A percentile compares a stretch with the other conserved stretches of the same genome.
phyloP scores from a whole-genome alignment of 352 stramenopile species.

The Phytopythium mirpurense region DNA sequence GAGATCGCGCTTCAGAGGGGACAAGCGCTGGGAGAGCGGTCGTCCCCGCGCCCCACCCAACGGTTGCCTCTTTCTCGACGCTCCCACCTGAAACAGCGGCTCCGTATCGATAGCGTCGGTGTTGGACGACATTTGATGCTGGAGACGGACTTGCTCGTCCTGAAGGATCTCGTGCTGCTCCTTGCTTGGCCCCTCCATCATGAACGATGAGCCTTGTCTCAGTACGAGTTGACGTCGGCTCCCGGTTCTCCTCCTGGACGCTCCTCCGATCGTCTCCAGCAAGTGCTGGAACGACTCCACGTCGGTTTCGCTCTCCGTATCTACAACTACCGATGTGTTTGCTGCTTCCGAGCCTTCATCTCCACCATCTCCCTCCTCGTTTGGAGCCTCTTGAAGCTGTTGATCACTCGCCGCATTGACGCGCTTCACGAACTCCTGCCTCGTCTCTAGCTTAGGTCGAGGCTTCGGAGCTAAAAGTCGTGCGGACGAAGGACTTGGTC shows the following conservation, averaged over 20 bases:
- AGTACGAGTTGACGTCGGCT: constrained; percentile 5
- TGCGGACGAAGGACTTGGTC: background rate
- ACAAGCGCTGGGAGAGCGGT: background rate
- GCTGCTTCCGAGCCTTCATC: background rate
- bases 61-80: background rate
- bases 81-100: background rate
- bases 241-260: constrained; percentile 17
- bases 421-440: constrained; percentile 1
- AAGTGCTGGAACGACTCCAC: constrained; percentile 45
- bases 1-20: constrained; percentile 16
- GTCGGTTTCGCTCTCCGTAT: background rate
- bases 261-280: constrained; percentile 26
- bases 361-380: too few species aligned
- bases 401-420: background rate
- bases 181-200: constrained; percentile 21
- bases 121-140: constrained; percentile 9
- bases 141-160: constrained; percentile 33
- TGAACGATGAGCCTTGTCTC: constrained; percentile 15
- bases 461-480: background rate
- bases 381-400: background rate
- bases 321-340: background rate
- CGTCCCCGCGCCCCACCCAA: background rate
- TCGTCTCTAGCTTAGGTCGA: background rate
- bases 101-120: background rate
- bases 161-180: constrained; percentile 41